phyloP scores from a whole-genome alignment of 1,284 basidiomycete genomes.

The Trichosporon faecale region DNA sequence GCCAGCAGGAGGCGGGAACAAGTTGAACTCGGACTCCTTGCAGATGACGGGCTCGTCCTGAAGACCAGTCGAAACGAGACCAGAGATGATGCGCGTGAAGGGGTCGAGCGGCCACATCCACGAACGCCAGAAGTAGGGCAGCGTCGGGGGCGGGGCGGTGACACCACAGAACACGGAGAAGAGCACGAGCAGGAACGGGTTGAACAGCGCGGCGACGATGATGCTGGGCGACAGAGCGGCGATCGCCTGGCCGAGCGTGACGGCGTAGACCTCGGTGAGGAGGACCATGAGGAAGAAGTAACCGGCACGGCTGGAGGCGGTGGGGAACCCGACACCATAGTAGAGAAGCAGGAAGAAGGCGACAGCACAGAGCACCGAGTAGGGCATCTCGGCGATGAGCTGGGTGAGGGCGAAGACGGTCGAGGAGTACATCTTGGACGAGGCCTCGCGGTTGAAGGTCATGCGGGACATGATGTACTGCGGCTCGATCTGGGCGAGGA shows the following conservation, averaged over 20 bases:
- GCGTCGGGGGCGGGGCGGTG: conserved; percentile 61
- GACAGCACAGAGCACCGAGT: conserved; percentile 61
- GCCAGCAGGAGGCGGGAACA: conserved; percentile 64
- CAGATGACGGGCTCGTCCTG: conserved; percentile 70
- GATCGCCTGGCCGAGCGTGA: conserved; percentile 67
- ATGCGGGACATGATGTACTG: conserved; percentile 75
- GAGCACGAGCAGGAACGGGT: conserved; percentile 69
- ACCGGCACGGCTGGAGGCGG: conserved; percentile 34
- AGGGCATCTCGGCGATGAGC: conserved; percentile 71
- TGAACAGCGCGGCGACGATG: conserved; percentile 72
- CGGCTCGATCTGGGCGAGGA: conserved; percentile 64
- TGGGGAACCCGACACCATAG: conserved; percentile 45
- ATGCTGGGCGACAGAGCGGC: conserved; percentile 64
- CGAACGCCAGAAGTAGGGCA: conserved; percentile 68
- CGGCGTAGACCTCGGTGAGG: conserved; percentile 71
- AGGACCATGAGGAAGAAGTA: conserved; percentile 62
- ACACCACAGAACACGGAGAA: conserved; percentile 76
- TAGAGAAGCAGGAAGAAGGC: conserved; percentile 66
- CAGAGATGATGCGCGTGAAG: conserved; percentile 65
- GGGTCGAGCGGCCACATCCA: conserved; percentile 56
- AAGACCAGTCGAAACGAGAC: conserved; percentile 76
- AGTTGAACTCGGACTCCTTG: conserved; percentile 63
- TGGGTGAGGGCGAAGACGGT: conserved; percentile 74
- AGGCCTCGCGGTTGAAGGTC: conserved; percentile 58
- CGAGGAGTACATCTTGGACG: conserved; percentile 55